Evolutionary conservation across 371 early-diverging fungal genomes (phyloP).

Genomic region (Blakeslea trispora): DNA sequence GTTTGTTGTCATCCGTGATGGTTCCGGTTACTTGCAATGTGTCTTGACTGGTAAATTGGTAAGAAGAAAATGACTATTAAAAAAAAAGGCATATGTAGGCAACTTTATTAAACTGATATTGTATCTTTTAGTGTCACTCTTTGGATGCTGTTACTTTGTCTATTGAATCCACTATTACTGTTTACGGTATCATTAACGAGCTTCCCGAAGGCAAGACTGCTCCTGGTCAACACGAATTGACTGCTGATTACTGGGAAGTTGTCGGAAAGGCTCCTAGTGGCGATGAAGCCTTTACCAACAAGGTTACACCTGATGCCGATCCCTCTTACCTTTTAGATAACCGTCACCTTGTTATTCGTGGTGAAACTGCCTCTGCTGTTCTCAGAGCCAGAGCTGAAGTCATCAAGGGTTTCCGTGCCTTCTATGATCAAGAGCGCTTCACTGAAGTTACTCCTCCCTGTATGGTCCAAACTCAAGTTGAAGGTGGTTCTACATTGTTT

Average conservation of each 20-base stretch:
- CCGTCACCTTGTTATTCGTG: conserved; percentile 97
- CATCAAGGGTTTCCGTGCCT: conserved; percentile 93
- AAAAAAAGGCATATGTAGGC: background rate
- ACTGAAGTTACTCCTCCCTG: conserved; percentile 98
- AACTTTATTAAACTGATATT: background rate
- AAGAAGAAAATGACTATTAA: conserved; percentile 20
- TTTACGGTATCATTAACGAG: conserved; percentile 86
- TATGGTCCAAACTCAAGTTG: conserved; percentile 99
- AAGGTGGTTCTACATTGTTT: conserved; percentile 99
- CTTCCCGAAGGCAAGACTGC: conserved; percentile 96
- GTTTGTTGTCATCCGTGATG: conserved; percentile 94
- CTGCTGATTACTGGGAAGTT: conserved; percentile 96
- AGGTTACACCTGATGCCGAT: conserved; percentile 87
- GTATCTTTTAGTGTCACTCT: conserved; percentile 78
- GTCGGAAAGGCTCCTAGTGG: conserved; percentile 94
- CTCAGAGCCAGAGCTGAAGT: conserved; percentile 90
- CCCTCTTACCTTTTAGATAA: conserved; percentile 90
- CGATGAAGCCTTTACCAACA: conserved; percentile 92
- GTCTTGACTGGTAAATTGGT: conserved; percentile 87
- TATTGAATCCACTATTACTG: conserved; percentile 87
- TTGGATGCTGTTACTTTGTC: conserved; percentile 93
- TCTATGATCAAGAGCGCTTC: conserved; percentile 84
- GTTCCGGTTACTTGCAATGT: conserved; percentile 93
- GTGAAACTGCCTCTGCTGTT: conserved; percentile 88
- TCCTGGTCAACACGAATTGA: conserved; percentile 94